phyloP scores from a whole-genome alignment of 75 land plant species.

The Chamaecyparis obtusa region DNA sequence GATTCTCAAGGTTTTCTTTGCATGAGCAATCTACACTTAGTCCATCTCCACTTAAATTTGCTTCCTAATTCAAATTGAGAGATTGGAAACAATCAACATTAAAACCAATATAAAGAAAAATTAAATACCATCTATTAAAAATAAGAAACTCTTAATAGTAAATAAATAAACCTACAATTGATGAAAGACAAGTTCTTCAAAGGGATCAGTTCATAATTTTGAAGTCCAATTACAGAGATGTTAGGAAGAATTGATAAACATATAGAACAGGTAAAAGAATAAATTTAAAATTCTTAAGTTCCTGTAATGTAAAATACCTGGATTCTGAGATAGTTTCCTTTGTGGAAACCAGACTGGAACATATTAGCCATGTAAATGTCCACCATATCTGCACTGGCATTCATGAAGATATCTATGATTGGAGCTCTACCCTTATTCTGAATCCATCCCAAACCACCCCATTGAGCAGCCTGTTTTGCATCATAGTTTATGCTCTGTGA shows the following conservation, averaged over 20 bases:
- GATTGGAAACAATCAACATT: not conserved
- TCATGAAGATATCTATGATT: slow-evolving; percentile 13
- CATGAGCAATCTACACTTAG: slow-evolving; percentile 6
- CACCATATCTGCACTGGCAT: slow-evolving; percentile 36
- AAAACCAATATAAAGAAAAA: too few species aligned
- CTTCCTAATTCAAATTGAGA: not conserved
- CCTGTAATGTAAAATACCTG: not conserved
- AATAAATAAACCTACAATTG: too few species aligned
- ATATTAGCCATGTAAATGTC: slow-evolving; percentile 18
- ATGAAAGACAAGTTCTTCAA: too few species aligned
- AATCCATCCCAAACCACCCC: slow-evolving; percentile 31
- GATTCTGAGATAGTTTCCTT: slow-evolving; percentile 22
- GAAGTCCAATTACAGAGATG: too few species aligned
- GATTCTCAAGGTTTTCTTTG: slow-evolving; percentile 8
- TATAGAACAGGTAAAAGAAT: too few species aligned
- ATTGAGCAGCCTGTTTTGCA: slow-evolving; percentile 27
- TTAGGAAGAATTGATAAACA: too few species aligned
- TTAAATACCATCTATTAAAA: too few species aligned
- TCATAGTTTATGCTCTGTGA: slow-evolving; percentile 8
- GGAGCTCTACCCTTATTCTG: slow-evolving; percentile 8
- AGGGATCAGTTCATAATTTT: too few species aligned
- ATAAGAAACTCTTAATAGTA: too few species aligned
- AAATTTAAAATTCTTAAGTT: not conserved
- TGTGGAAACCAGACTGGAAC: not conserved
- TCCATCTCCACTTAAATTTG: not conserved